Percentiles rank a stretch among this genome's conserved stretches.
Conservation (phyloP, 352 stramenopile species). For the Blastocystis sp. region DNA sequence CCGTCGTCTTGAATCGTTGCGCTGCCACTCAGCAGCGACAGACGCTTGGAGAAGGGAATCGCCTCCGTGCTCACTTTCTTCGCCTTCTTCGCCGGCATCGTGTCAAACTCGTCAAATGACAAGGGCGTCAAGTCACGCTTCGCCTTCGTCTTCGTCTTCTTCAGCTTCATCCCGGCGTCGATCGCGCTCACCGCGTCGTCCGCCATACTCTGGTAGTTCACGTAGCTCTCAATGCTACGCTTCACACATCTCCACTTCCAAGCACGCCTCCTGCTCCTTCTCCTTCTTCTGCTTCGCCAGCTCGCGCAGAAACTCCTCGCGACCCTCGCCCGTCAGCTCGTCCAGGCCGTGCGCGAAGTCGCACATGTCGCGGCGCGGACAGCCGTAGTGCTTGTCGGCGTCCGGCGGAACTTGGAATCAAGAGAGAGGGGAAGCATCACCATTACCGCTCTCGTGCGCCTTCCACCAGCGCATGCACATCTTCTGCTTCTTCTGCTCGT, state of each 20-base stretch:
- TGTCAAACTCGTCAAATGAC: slow-evolving; percentile 28
- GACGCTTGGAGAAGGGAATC: neutral
- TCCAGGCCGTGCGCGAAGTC: slow-evolving; percentile 63
- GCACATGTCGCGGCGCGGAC: slow-evolving; percentile 63
- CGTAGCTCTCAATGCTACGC: slow-evolving; percentile 44
- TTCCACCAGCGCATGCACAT: slow-evolving; percentile 68
- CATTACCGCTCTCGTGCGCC: slow-evolving; percentile 42
- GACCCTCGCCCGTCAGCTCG: slow-evolving; percentile 57
- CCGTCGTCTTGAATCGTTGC: slow-evolving; percentile 52
- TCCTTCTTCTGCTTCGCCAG: slow-evolving; percentile 57
- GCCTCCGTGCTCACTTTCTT: neutral
- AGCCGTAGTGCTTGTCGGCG: slow-evolving; percentile 60
- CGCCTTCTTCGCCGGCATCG: neutral
- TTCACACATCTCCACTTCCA: neutral
- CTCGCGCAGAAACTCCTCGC: slow-evolving; percentile 46
- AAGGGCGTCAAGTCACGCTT: neutral
- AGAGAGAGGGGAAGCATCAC: neutral
- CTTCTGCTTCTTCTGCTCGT: slow-evolving; percentile 67
- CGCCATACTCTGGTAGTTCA: slow-evolving; percentile 31
- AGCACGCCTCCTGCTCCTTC: slow-evolving; percentile 7
- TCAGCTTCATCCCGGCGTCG: neutral
- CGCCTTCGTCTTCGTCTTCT: neutral
- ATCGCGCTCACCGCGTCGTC: slow-evolving; percentile 30
- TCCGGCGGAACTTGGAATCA: slow-evolving; percentile 41
- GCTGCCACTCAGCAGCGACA: neutral